Percentiles rank a stretch among this genome's conserved stretches.
Evolutionary conservation across 1,139 yeast species (phyloP).

Genomic region (Candida smagusa): DNA sequence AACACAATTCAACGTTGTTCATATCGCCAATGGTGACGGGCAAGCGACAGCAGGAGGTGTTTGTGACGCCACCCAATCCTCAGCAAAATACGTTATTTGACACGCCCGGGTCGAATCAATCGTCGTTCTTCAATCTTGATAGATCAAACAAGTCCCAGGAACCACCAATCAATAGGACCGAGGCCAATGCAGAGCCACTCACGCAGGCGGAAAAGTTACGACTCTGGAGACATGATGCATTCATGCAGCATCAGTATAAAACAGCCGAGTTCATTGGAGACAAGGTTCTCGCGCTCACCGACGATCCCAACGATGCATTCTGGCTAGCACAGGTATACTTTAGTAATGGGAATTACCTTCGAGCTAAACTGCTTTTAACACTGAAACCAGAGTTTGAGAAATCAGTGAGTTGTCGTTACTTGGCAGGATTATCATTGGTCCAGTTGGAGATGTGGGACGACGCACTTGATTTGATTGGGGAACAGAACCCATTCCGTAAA

Average conservation of each 20-base stretch:
- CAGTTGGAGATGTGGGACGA: slow-evolving; percentile 83
- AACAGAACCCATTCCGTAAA: slow-evolving; percentile 64
- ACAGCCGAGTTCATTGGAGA: slow-evolving; percentile 94
- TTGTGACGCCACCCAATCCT: slow-evolving; percentile 57
- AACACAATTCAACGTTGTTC: slow-evolving; percentile 60
- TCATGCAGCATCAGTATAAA: slow-evolving; percentile 85
- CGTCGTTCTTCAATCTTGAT: slow-evolving; percentile 39
- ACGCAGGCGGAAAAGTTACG: slow-evolving; percentile 85
- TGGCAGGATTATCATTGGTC: slow-evolving; percentile 73
- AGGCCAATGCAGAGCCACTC: slow-evolving; percentile 35
- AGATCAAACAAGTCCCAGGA: slow-evolving; percentile 16
- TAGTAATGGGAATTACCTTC: slow-evolving; percentile 66
- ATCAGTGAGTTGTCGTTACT: slow-evolving; percentile 71
- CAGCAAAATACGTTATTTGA: slow-evolving; percentile 35
- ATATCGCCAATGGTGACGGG: slow-evolving; percentile 57
- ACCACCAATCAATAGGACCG: slow-evolving; percentile 10
- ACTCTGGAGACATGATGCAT: slow-evolving; percentile 91
- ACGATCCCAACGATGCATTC: slow-evolving; percentile 90
- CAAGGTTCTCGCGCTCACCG: slow-evolving; percentile 74
- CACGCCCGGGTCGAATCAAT: slow-evolving; percentile 40
- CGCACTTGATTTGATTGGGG: slow-evolving; percentile 85
- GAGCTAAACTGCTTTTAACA: slow-evolving; percentile 68
- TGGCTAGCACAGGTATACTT: slow-evolving; percentile 94
- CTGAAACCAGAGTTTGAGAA: slow-evolving; percentile 39
- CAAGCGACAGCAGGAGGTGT: slow-evolving; percentile 41